A percentile compares a stretch with the other conserved stretches of the same genome.
phyloP scores from a whole-genome alignment of 2,329 filamentous ascomycete species.

The Gaeumannomyces tritici region DNA sequence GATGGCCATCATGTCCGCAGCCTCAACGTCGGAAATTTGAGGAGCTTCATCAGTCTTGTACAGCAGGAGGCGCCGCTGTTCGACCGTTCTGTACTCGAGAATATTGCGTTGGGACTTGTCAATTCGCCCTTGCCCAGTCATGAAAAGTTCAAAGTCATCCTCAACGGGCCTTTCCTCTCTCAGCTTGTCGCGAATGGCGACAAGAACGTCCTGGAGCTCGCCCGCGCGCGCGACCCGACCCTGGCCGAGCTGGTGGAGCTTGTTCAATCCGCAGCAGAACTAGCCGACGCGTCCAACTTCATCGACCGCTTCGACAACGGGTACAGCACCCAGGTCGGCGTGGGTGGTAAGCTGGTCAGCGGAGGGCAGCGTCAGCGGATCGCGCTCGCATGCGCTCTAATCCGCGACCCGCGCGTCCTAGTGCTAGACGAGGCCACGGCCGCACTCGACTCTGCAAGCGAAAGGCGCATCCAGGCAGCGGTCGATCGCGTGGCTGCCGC shows the following conservation, averaged over 20 bases:
- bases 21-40: constrained; percentile 23
- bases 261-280: constrained; percentile 34
- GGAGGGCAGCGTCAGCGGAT: constrained; percentile 53
- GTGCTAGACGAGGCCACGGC: constrained; percentile 42
- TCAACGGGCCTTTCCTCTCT: constrained; percentile 32
- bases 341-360: constrained; percentile 42
- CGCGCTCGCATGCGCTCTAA: constrained; percentile 18
- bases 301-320: constrained; percentile 44
- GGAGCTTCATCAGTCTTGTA: constrained; percentile 21
- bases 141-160: constrained; percentile 21
- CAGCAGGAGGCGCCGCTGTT: constrained; percentile 23
- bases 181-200: constrained; percentile 27
- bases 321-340: constrained; percentile 42
- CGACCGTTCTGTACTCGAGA: constrained; percentile 28
- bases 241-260: constrained; percentile 33
- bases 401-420: constrained; percentile 4
- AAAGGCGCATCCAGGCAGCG: constrained; percentile 41
- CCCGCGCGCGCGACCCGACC: constrained; percentile 1
- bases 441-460: constrained; percentile 48
- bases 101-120: constrained; percentile 31
- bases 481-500: constrained; percentile 32
- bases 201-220: constrained; percentile 3
- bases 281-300: constrained; percentile 48
- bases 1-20: constrained; percentile 25
- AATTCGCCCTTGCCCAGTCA: constrained; percentile 22